Evolutionary conservation across 495 filamentous ascomycete genomes (phyloP).

Genomic region (Podospora australis): DNA sequence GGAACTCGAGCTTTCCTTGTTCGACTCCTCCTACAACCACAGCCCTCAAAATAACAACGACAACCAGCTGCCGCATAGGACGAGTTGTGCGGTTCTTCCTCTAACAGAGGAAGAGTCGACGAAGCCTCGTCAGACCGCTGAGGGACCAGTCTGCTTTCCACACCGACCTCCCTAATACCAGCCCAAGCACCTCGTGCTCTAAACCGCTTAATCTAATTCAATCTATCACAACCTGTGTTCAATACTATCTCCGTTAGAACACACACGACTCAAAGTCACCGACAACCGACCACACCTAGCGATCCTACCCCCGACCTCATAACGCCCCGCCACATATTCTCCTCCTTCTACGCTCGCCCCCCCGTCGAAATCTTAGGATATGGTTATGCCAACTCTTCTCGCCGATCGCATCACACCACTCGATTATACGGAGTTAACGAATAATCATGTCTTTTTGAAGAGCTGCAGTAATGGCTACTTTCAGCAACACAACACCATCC

Average conservation of each 20-base stretch:
- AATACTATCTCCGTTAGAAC: not conserved
- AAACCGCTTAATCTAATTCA: not conserved
- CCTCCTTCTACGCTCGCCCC: conserved; percentile 2
- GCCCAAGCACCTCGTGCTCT: conserved; percentile 16
- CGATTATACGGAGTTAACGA: conserved; percentile 33
- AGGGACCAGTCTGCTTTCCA: conserved; percentile 67
- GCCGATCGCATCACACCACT: conserved; percentile 36
- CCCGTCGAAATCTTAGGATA: conserved; percentile 35
- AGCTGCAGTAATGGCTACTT: conserved; percentile 30
- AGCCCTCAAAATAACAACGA: conserved; percentile 47
- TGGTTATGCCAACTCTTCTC: conserved; percentile 50
- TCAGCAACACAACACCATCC: conserved; percentile 25
- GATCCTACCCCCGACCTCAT: conserved; percentile 1
- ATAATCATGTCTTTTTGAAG: conserved; percentile 42
- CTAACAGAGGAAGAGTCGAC: conserved; percentile 89
- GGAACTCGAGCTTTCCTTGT: conserved; percentile 39
- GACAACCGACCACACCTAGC: not conserved
- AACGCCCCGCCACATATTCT: conserved; percentile 1
- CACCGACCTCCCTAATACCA: conserved; percentile 84
- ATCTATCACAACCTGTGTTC: not conserved
- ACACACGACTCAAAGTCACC: not conserved
- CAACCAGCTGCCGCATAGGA: conserved; percentile 98
- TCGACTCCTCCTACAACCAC: conserved; percentile 52
- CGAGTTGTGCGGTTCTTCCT: conserved; percentile 93
- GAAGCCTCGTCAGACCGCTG: conserved; percentile 76